Evolutionary conservation across 305 asterid species (phyloP), one percentile per base, ranked within the genome.

Genomic region (Solanum hybrid): DNA sequence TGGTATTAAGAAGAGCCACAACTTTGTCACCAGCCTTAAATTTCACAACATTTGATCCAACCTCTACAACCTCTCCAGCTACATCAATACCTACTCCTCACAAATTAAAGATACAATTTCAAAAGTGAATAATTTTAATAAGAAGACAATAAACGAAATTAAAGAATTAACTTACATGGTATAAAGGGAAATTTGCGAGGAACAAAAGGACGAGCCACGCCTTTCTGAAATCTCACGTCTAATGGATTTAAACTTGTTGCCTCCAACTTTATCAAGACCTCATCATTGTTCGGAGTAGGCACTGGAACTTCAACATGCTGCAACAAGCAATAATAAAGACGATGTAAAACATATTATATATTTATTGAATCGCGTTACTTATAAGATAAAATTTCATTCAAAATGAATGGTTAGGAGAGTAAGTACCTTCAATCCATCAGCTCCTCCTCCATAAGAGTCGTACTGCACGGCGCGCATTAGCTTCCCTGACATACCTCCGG

Each of bases 241-340:
- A 93, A 31, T n/a, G 95, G 96, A 88, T 96, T 96, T 57, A 96
- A 87, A 82, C 96, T 94, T 51, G 92, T 89, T 1, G 97, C 96
- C 85, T 94, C 95, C 90, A 95, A 34, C 79, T 93, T 96, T 29
- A 96, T 89, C 88, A 94, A 87, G 7, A 95, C 84, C 89, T 94
- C 96, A 89, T 91, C 95, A 87, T 94, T 94, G 20, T 73, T 88
- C 3, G 95, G 94, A 37, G 80, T 89, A 24, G 97, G 97, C 85
- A 94, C 39, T 29, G 94, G 94, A 92, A 93, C 92, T 89, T 94
- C 93, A 22, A 91, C 96, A 79, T 93, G 96, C 97, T 95, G 94
- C 88, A 87, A 91, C 4, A 92, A 82, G 5, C 31, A 88, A 29
- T 22, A 28, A 73, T 33, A 75, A 29, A 29, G 75, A 67, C 75